Percentiles rank a stretch among this genome's conserved stretches.
These are phyloP conservation scores for Aquanectria penicillioides DNA, from an alignment of 2,329 filamentous ascomycete species.

Conservation along the genomic window DNA sequence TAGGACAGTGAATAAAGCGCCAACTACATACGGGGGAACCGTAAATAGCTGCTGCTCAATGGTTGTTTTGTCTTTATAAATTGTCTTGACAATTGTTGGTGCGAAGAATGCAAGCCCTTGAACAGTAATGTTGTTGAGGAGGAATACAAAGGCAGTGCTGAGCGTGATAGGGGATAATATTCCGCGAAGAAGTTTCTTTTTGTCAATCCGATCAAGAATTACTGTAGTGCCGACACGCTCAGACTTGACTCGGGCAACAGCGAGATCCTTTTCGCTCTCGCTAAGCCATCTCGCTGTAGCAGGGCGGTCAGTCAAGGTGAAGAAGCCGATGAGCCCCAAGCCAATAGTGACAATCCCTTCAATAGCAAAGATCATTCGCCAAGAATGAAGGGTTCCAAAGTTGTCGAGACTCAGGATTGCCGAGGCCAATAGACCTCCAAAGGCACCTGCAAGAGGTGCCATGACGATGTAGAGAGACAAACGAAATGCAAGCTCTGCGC, in stretches of 20 bases:
- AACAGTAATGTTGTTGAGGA: constrained; percentile 62
- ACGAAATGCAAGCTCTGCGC: constrained; percentile 70
- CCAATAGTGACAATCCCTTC: constrained; percentile 62
- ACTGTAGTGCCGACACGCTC: constrained; percentile 11
- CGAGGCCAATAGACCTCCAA: constrained; percentile 70
- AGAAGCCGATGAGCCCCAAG: neutral
- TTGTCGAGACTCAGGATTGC: constrained; percentile 67
- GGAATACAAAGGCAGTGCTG: constrained; percentile 8
- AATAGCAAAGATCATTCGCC: constrained; percentile 56
- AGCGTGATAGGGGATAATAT: constrained; percentile 6
- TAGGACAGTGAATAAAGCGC: constrained; percentile 71
- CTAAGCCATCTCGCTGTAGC: constrained; percentile 10
- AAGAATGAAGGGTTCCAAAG: constrained; percentile 59
- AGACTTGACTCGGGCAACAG: constrained; percentile 16
- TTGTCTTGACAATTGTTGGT: constrained; percentile 74
- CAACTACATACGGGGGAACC: constrained; percentile 75
- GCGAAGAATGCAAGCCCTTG: constrained; percentile 77
- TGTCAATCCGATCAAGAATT: constrained; percentile 12
- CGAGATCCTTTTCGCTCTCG: constrained; percentile 8
- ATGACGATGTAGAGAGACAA: constrained; percentile 72
- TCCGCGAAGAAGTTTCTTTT: constrained; percentile 7
- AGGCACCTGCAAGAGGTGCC: constrained; percentile 71
- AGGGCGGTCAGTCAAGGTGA: constrained; percentile 11
- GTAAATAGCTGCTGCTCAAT: constrained; percentile 75
- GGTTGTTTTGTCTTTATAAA: constrained; percentile 65